These are phyloP conservation scores for Talaromyces stipitatus DNA, from an alignment of 495 filamentous ascomycete genomes.

Conservation along the genomic window DNA sequence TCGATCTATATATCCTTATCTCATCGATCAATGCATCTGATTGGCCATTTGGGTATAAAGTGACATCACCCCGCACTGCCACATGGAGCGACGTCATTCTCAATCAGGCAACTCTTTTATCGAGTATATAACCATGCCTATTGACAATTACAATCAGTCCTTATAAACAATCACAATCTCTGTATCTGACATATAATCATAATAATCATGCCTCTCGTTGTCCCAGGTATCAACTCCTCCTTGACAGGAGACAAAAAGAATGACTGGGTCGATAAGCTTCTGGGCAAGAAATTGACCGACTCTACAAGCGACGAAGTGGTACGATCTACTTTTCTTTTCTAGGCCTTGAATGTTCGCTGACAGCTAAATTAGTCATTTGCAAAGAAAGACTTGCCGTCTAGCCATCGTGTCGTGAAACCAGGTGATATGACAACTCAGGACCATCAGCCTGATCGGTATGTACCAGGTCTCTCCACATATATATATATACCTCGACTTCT, in stretches of 20 bases:
- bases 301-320: constrained; percentile 38
- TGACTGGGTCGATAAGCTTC: constrained; percentile 66
- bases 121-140: background rate
- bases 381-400: constrained; percentile 62
- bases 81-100: background rate
- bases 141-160: background rate
- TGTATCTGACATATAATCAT: background rate
- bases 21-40: background rate
- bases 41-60: background rate
- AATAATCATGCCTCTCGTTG: constrained; percentile 70
- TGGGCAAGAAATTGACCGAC: constrained; percentile 64
- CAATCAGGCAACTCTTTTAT: background rate
- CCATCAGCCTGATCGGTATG: constrained; percentile 49
- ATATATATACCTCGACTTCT: background rate
- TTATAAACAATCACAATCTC: background rate
- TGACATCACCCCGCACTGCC: constrained; percentile 2
- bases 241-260: constrained; percentile 42
- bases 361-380: constrained; percentile 54
- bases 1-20: too few relatives aligned
- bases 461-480: background rate
- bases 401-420: constrained; percentile 59
- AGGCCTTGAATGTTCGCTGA: constrained; percentile 1
- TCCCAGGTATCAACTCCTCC: constrained; percentile 58
- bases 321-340: constrained; percentile 12
- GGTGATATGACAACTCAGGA: constrained; percentile 57